Conservation (phyloP, 345 rosid genomes). For the Bruguiera parviflora region DNA sequence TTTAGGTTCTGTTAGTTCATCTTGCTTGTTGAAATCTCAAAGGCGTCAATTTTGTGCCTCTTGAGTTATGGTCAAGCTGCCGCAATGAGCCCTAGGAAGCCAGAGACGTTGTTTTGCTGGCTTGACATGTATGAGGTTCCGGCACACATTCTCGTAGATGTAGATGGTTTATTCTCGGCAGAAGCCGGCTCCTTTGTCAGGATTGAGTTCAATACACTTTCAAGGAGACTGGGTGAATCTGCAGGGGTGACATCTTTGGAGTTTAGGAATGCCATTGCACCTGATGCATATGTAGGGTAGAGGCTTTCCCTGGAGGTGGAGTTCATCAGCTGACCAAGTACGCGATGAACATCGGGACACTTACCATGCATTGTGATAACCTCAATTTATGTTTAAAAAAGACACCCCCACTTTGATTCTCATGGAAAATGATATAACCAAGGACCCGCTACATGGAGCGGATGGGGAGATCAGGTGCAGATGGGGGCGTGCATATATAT, state of each 20-base stretch:
- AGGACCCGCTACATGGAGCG: background rate
- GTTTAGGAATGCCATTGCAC: slow-evolving; percentile 45
- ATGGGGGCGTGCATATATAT: too few species aligned
- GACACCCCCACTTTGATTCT: slow-evolving; percentile 52
- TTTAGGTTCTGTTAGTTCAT: slow-evolving; percentile 34
- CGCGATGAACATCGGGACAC: slow-evolving; percentile 71
- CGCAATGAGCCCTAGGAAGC: slow-evolving; percentile 45
- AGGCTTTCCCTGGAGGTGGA: slow-evolving; percentile 47
- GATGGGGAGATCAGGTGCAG: too few species aligned
- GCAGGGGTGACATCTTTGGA: slow-evolving; percentile 44
- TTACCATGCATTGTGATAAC: slow-evolving; percentile 44
- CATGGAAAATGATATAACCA: slow-evolving; percentile 33
- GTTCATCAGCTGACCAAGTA: slow-evolving; percentile 66
- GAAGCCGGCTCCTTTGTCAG: slow-evolving; percentile 48
- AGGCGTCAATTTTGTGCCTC: slow-evolving; percentile 43
- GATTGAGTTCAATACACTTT: slow-evolving; percentile 49
- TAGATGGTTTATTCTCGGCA: slow-evolving; percentile 49
- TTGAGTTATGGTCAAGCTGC: slow-evolving; percentile 76
- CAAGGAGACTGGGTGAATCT: slow-evolving; percentile 36
- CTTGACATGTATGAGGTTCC: slow-evolving; percentile 69
- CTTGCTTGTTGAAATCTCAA: slow-evolving; percentile 52
- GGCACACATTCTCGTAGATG: slow-evolving; percentile 41
- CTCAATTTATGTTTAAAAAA: slow-evolving; percentile 26
- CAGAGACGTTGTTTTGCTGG: slow-evolving; percentile 61
- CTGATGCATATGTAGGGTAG: slow-evolving; percentile 35